Evolutionary conservation across 306 rosid genomes (phyloP).

Genomic region (Clitoria ternatea): DNA sequence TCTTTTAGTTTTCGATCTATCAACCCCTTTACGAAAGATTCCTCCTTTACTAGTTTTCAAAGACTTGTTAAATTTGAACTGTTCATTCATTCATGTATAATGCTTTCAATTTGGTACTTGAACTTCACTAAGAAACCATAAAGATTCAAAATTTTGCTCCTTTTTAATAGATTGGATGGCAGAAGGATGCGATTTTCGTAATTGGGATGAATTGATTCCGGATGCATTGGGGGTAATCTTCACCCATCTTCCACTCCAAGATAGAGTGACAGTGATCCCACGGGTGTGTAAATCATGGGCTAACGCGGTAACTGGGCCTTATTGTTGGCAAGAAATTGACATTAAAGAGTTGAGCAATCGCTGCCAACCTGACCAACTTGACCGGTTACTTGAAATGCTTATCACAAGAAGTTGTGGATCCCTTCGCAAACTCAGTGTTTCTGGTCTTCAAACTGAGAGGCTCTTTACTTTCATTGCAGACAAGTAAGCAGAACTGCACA

Average conservation of each 20-base stretch:
- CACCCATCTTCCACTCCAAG: slow-evolving; percentile 69
- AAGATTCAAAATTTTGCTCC: neutral
- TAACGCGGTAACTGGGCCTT: slow-evolving; percentile 77
- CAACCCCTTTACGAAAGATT: neutral
- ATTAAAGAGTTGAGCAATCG: slow-evolving; percentile 83
- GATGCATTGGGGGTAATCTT: slow-evolving; percentile 89
- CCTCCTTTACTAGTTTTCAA: neutral
- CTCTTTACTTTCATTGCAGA: slow-evolving; percentile 80
- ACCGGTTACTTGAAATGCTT: slow-evolving; percentile 69
- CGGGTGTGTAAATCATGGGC: slow-evolving; percentile 91
- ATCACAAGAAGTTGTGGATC: slow-evolving; percentile 73
- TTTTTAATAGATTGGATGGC: slow-evolving; percentile 61
- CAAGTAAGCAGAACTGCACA: slow-evolving; percentile 56
- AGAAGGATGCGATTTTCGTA: slow-evolving; percentile 48
- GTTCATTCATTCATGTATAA: neutral
- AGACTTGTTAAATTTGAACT: neutral
- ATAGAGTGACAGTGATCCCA: slow-evolving; percentile 74
- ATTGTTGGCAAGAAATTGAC: slow-evolving; percentile 96
- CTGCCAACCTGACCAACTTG: slow-evolving; percentile 55
- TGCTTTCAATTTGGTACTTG: neutral
- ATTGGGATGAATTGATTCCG: slow-evolving; percentile 92
- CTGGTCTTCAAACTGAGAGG: slow-evolving; percentile 53
- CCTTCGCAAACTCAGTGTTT: slow-evolving; percentile 72
- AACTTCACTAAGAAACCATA: neutral
- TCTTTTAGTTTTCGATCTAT: neutral